These are phyloP conservation scores for Torulaspora gathmanii DNA, from an alignment of 805 yeast genomes.

Conservation along the genomic window DNA sequence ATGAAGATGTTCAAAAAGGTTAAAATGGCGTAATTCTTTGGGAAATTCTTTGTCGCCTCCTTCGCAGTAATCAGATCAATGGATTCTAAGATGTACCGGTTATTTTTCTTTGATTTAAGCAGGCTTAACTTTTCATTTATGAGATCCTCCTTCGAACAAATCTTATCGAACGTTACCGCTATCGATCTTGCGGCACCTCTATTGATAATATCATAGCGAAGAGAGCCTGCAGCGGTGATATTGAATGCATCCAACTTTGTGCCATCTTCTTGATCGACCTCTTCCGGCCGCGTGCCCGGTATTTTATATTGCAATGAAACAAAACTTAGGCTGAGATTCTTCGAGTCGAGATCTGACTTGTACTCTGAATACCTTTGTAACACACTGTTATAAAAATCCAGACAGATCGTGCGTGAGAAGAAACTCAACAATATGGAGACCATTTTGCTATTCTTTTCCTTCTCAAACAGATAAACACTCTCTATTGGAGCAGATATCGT, in stretches of 20 bases:
- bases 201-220: constrained; percentile 21
- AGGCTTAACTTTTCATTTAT: constrained; percentile 16
- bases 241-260: constrained; percentile 11
- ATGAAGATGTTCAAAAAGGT: constrained; percentile 28
- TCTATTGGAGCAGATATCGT: constrained; percentile 61
- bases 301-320: constrained; percentile 37
- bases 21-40: constrained; percentile 22
- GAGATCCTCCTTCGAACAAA: constrained; percentile 11
- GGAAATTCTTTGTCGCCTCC: constrained; percentile 17
- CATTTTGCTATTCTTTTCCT: constrained; percentile 32
- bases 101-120: constrained; percentile 14
- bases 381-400: constrained; percentile 38
- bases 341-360: constrained; percentile 39
- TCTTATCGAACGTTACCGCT: constrained; percentile 19
- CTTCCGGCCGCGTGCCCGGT: constrained; percentile 4
- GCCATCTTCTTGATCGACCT: constrained; percentile 32
- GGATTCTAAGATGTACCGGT: constrained; percentile 29
- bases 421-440: constrained; percentile 31
- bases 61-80: constrained; percentile 23
- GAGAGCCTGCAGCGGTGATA: constrained; percentile 10
- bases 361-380: constrained; percentile 37
- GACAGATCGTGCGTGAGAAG: constrained; percentile 35
- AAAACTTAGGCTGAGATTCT: constrained; percentile 36
- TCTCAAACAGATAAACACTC: constrained; percentile 44
- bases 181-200: constrained; percentile 32